phyloP scores from a whole-genome alignment of 108 stramenopile species.

The Aurantiochytrium sp. region DNA sequence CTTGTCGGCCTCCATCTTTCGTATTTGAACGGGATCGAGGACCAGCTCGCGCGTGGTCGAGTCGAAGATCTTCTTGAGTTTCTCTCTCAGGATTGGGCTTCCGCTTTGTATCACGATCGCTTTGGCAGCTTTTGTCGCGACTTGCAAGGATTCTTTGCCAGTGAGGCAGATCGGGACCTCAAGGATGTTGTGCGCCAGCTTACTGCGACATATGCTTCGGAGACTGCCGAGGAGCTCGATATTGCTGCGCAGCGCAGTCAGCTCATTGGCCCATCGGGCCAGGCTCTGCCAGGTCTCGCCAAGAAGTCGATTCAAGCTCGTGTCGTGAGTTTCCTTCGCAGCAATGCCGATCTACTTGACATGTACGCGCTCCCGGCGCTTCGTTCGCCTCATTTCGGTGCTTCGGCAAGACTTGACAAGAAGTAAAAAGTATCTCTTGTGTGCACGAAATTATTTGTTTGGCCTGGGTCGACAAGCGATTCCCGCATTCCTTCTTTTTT shows the following conservation, averaged over 20 bases:
- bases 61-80: conserved; percentile 42
- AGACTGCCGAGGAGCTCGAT: not conserved
- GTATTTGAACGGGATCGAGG: conserved; percentile 37
- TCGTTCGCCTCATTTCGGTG: not conserved
- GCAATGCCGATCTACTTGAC: not conserved
- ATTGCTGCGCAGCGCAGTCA: not conserved
- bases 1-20: conserved; percentile 44
- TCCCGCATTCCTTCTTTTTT: too few relatives aligned
- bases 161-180: not conserved
- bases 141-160: not conserved
- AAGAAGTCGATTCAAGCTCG: not conserved
- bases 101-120: conserved; percentile 42
- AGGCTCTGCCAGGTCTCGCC: not conserved
- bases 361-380: not conserved
- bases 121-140: not conserved
- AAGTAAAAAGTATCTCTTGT: not conserved
- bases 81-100: conserved; percentile 34
- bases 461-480: too few relatives aligned
- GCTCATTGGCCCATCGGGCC: not conserved
- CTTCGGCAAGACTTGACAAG: not conserved
- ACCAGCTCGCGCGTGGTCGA: conserved; percentile 29
- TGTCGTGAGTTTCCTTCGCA: not conserved
- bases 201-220: not conserved
- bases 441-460: too few relatives aligned
- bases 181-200: not conserved